Evolutionary conservation across 1,284 basidiomycete species (phyloP), one percentile per base, ranked within the genome.

Genomic region (Ceratobasidium sp.): DNA sequence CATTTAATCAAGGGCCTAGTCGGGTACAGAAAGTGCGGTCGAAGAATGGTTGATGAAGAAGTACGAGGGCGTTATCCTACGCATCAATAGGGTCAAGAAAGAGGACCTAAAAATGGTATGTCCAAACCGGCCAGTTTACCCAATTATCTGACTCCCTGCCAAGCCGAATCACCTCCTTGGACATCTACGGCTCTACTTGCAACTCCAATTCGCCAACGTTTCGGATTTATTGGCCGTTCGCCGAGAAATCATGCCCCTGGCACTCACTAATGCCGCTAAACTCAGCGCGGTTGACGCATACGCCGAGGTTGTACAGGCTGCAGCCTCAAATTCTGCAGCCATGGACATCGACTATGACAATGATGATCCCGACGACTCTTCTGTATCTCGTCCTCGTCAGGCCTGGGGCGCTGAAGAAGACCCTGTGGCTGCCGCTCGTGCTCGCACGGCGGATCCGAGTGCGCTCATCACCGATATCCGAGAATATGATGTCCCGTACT

Each of bases 401-500:
- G 78, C 78, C 29, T 89, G 84, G 87, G 81, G 81, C 30, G 85
- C 83, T 33, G 83, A 84, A 21, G 81, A 79, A 21, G 79, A 79
- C 25, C 75, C 75, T 0, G 70, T 39, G 14, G 74, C 75, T 29
- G 70, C 74, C 25, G 72, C 62, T 30, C 80, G 79, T 46, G 78
- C 77, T 60, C 78, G 78, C 58, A 88, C 92, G 72, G 83, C 83
- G 72, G 94, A 96, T 75, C 93, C 96, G 6, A 83, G 88, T 57
- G 94, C 98, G 67, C 90, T 87, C 73, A 93, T 99, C 75, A 87
- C 97, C 76, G 97, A 99, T 77, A 86, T 97, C 57, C 86, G 96
- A 52, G 97, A 99, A 78, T 98, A 91, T 79, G 97, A 99, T 77
- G 92, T 99, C 25, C 92, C 94, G 1, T 99, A 99, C 78, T 98